Percentiles rank a stretch among this genome's conserved stretches.
phyloP scores from a whole-genome alignment of 208 protist species.

The Crithidia expoeki region DNA sequence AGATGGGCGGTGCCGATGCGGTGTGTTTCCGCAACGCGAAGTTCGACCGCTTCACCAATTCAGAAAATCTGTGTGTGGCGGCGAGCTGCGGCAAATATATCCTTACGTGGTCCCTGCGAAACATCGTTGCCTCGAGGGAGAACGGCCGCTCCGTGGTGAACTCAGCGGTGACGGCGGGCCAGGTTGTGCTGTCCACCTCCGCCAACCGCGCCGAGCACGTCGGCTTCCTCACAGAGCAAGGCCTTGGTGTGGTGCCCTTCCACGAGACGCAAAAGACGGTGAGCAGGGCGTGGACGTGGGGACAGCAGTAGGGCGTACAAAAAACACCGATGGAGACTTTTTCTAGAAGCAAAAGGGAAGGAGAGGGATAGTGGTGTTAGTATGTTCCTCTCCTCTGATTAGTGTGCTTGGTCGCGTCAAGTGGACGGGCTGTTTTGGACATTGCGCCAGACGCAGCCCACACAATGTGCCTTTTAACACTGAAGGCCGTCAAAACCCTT shows the following conservation, averaged over 20 bases:
- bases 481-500: too few relatives aligned
- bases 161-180: constrained; percentile 28
- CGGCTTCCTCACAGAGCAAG: constrained; percentile 30
- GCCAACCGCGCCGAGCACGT: constrained; percentile 36
- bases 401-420: neutral
- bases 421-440: too few relatives aligned
- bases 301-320: constrained; percentile 10
- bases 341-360: neutral
- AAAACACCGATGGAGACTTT: too few relatives aligned
- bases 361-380: neutral
- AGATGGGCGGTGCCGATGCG: constrained; percentile 43
- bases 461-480: too few relatives aligned
- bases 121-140: constrained; percentile 40
- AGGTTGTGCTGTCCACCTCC: constrained; percentile 33
- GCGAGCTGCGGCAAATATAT: constrained; percentile 52
- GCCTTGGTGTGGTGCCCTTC: constrained; percentile 30
- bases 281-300: constrained; percentile 38
- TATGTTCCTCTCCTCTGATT: neutral
- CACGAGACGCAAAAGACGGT: constrained; percentile 27
- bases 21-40: constrained; percentile 50
- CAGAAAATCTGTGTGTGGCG: constrained; percentile 51
- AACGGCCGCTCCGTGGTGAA: constrained; percentile 36
- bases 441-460: too few relatives aligned
- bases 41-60: constrained; percentile 46
- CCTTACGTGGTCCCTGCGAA: constrained; percentile 60